Evolutionary conservation across 1,284 basidiomycete genomes (phyloP).

Genomic region (Ganoderma meredithae): DNA sequence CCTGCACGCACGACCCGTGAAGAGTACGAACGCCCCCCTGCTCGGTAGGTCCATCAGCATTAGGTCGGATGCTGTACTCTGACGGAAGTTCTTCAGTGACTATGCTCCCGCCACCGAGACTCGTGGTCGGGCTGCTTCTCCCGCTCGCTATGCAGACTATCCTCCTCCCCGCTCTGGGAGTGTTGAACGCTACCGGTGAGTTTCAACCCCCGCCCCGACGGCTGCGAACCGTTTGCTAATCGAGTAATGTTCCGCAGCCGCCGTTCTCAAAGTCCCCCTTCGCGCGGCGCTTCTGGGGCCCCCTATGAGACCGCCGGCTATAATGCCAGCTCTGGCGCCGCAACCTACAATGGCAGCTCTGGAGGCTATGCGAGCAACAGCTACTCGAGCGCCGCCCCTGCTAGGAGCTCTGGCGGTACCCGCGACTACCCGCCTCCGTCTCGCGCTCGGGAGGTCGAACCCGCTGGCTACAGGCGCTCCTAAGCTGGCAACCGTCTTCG

Average conservation of each 20-base stretch:
- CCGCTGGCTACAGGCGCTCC: slow-evolving; percentile 48
- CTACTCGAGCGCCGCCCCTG: slow-evolving; percentile 52
- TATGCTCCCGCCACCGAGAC: slow-evolving; percentile 51
- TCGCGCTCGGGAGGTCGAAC: slow-evolving; percentile 58
- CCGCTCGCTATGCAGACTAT: slow-evolving; percentile 65
- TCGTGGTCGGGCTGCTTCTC: slow-evolving; percentile 64
- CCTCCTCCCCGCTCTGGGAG: slow-evolving; percentile 49
- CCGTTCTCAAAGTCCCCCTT: slow-evolving; percentile 73
- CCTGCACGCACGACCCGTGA: slow-evolving; percentile 49
- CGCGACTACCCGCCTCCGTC: slow-evolving; percentile 64
- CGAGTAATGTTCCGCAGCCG: slow-evolving; percentile 51
- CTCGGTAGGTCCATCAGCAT: slow-evolving; percentile 50
- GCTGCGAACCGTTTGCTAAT: neutral
- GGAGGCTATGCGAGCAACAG: slow-evolving; percentile 50
- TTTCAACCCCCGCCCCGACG: neutral
- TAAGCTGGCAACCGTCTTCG: slow-evolving; percentile 29
- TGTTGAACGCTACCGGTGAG: slow-evolving; percentile 63
- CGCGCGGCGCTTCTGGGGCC: slow-evolving; percentile 47
- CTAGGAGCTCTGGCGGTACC: slow-evolving; percentile 48
- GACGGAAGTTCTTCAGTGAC: slow-evolving; percentile 46
- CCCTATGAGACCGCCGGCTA: slow-evolving; percentile 47
- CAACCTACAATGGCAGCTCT: slow-evolving; percentile 54
- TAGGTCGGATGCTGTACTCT: slow-evolving; percentile 15
- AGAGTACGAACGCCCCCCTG: slow-evolving; percentile 53
- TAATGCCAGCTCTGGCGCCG: slow-evolving; percentile 54